Percentiles rank a stretch among this genome's conserved stretches.
These are phyloP conservation scores for Venturia carpophila DNA, from an alignment of 2,329 filamentous ascomycete species.

Conservation along the genomic window DNA sequence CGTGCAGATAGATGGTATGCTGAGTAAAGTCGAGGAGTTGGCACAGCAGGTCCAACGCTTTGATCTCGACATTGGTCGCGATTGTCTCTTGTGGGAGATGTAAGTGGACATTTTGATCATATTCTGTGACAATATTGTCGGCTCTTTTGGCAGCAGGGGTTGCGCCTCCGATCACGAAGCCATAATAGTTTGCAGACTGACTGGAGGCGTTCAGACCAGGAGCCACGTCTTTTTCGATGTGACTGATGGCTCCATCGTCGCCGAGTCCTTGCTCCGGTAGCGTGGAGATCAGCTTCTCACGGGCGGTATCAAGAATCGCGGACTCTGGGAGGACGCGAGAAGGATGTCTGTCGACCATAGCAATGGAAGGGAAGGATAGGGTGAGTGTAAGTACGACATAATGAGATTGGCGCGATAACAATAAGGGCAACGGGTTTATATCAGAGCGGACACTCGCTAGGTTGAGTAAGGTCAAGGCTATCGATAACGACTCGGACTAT, in stretches of 20 bases:
- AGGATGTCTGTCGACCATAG: neutral
- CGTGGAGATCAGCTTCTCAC: constrained; percentile 29
- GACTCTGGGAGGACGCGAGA: constrained; percentile 31
- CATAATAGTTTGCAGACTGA: constrained; percentile 57
- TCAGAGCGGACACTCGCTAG: neutral
- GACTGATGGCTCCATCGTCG: constrained; percentile 34
- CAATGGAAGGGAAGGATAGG: neutral
- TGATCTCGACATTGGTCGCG: constrained; percentile 67
- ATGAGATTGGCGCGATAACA: neutral
- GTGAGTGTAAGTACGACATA: neutral
- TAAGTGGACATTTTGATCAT: constrained; percentile 79
- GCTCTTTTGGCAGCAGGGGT: constrained; percentile 74
- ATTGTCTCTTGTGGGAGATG: constrained; percentile 71
- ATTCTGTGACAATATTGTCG: constrained; percentile 71
- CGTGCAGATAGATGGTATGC: neutral
- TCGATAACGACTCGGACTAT: neutral
- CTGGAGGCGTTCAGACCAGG: constrained; percentile 59
- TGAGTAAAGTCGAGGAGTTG: constrained; percentile 47
- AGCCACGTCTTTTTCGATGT: constrained; percentile 39
- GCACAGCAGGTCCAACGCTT: constrained; percentile 60
- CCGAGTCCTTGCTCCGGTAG: constrained; percentile 39
- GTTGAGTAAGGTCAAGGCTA: neutral
- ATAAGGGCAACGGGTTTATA: neutral
- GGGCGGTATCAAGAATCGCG: constrained; percentile 27
- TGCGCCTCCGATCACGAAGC: constrained; percentile 77